Evolutionary conservation across 768 basidiomycete species (phyloP), one percentile per base, ranked within the genome.

Genomic region (Termitomyces sp.): DNA sequence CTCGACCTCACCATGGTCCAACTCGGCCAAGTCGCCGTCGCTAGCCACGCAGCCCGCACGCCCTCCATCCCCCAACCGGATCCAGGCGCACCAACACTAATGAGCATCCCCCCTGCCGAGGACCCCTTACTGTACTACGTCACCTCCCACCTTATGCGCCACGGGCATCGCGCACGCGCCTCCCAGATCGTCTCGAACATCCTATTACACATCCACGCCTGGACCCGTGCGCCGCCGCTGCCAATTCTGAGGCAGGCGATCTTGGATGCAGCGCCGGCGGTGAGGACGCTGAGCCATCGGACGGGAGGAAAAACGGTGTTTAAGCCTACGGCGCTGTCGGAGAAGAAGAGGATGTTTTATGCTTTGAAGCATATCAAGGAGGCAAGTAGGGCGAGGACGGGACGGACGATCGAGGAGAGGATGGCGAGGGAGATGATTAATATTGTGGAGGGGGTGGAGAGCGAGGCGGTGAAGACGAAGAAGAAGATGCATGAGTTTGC

Each of bases 241-340:
- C 91, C 91, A 16, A 84, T 96, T 64, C 76, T 97, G 4, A 86
- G 87, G 44, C 73, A 87, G 68, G 95, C 94, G 0, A 75, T 97
- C 54, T 69, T 82, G 24, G 69, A 80, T 2, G 87, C 85, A 2
- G 81, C 91, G 4, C 96, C 96, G 1, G 84, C 87, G 1, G 85
- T 96, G 32, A 81, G 86, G 28, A 78, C 78, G 32, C 15, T 32
- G 32, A 33, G 32, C 32, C 49, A 51, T 51, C 32, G n/a, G 18
- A n/a, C n/a, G 9, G 32, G 85, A 2, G 83, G 86, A 5, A 94
- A 94, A 74, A 80, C 76, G n/a, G 71, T 87, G 12, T 73, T 79
- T 48, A 84, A 80, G 44, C 94, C 95, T 0, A 75, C 85, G 13
- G 86, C 92, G 1, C 78, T 97, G 59, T 87, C 80, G 56, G 93